Conservation (phyloP, 1,284 basidiomycete genomes). For the Xerocomus minutiporus region DNA sequence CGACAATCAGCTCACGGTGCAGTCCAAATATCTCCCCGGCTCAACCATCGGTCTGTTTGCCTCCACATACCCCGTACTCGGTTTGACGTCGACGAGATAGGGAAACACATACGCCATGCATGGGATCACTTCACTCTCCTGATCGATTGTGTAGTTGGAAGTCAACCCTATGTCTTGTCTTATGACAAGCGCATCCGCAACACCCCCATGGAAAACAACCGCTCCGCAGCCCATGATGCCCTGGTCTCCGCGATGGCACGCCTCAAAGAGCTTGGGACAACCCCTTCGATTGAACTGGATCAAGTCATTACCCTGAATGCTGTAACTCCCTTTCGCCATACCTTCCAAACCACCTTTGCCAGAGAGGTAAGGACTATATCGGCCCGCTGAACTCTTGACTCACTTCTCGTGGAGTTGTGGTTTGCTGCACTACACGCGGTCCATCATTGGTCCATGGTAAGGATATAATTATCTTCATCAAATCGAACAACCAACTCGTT, state of each 20-base stretch:
- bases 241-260: constrained; percentile 53
- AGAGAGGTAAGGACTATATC: constrained; percentile 55
- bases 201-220: constrained; percentile 74
- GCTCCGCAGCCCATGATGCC: constrained; percentile 53
- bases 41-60: constrained; percentile 69
- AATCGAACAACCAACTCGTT: constrained; percentile 5
- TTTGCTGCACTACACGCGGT: constrained; percentile 80
- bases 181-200: constrained; percentile 74
- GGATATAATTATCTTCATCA: constrained; percentile 18
- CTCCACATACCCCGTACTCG: neutral
- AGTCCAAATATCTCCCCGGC: constrained; percentile 69
- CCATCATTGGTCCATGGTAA: constrained; percentile 82
- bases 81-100: constrained; percentile 34
- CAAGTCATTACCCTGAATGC: constrained; percentile 65
- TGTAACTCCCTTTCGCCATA: constrained; percentile 71
- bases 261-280: constrained; percentile 46
- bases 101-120: constrained; percentile 79
- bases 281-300: constrained; percentile 44
- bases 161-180: constrained; percentile 54
- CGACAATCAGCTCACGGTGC: constrained; percentile 62
- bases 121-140: constrained; percentile 74
- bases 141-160: constrained; percentile 47
- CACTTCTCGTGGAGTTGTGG: constrained; percentile 58
- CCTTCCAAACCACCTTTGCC: constrained; percentile 72
- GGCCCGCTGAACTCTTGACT: constrained; percentile 1